These are phyloP conservation scores for Adansonia gregorii DNA, from an alignment of 441 rosid species.

Conservation along the genomic window DNA sequence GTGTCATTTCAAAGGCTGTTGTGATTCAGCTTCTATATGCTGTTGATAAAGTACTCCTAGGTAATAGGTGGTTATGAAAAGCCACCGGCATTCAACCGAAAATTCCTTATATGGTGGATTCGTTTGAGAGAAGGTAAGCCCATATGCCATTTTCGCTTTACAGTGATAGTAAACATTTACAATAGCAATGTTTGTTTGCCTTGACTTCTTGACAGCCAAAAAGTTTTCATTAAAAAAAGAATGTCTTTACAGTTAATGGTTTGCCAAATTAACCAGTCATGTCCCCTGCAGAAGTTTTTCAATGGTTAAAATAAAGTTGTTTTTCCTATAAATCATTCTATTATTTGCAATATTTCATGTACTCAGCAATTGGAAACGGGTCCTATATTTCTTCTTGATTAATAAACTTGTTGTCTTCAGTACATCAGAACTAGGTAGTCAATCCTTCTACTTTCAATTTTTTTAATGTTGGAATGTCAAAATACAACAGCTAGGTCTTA, in stretches of 20 bases:
- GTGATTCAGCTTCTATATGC: constrained; percentile 85
- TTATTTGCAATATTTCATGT: constrained; percentile 13
- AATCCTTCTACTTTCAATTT: neutral
- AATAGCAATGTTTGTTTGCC: constrained; percentile 14
- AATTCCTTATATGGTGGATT: constrained; percentile 88
- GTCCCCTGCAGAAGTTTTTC: neutral
- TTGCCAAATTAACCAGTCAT: neutral
- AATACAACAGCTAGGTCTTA: neutral
- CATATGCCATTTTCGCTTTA: constrained; percentile 5
- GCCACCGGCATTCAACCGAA: constrained; percentile 93
- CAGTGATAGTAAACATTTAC: neutral
- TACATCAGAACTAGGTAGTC: neutral
- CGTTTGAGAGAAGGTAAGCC: constrained; percentile 87
- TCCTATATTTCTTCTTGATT: neutral
- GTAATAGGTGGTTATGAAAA: constrained; percentile 95
- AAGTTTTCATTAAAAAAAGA: neutral
- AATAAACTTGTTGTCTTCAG: neutral
- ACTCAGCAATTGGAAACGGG: neutral
- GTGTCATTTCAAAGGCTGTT: constrained; percentile 93
- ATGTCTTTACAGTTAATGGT: neutral
- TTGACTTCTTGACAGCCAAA: neutral
- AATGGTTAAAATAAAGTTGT: neutral
- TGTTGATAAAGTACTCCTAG: constrained; percentile 77
- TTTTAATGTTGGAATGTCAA: neutral
- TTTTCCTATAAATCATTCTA: neutral